phyloP scores from a whole-genome alignment of 1,284 basidiomycete species.

The Agroathelia rolfsii region DNA sequence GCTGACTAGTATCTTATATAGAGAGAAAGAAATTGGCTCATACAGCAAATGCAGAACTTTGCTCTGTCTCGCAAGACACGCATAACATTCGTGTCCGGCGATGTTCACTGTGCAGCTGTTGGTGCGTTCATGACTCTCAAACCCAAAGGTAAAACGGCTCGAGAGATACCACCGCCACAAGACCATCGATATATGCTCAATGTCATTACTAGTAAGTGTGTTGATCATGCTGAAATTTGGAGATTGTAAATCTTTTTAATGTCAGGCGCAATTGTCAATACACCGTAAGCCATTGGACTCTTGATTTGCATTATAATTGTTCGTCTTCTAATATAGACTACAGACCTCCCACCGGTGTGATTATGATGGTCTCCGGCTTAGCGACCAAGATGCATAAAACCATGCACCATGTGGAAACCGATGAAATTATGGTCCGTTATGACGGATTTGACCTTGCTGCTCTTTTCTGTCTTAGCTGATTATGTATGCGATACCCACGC shows the following conservation, averaged over 20 bases:
- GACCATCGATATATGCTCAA: conserved; percentile 89
- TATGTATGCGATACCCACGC: too few relatives aligned
- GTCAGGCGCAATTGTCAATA: conserved; percentile 73
- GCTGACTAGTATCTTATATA: conserved; percentile 22
- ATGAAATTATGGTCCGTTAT: conserved; percentile 71
- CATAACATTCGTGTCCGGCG: conserved; percentile 81
- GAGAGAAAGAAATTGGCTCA: conserved; percentile 86
- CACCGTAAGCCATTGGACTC: conserved; percentile 45
- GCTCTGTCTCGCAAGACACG: conserved; percentile 54
- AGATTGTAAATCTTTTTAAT: conserved; percentile 8
- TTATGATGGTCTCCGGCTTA: conserved; percentile 73
- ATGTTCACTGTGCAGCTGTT: conserved; percentile 85
- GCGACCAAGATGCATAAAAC: conserved; percentile 81
- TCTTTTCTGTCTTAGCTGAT: neutral
- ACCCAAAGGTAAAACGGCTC: conserved; percentile 32
- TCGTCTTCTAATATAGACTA: too few relatives aligned
- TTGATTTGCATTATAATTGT: conserved; percentile 1
- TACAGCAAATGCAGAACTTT: conserved; percentile 68
- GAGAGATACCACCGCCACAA: conserved; percentile 37
- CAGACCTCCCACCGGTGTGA: conserved; percentile 68
- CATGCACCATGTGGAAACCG: conserved; percentile 63
- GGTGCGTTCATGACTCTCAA: conserved; percentile 66
- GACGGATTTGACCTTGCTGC: conserved; percentile 2
- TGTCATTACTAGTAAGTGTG: conserved; percentile 60
- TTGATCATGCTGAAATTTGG: too few relatives aligned